Percentiles rank a stretch among this genome's conserved stretches.
phyloP scores from a whole-genome alignment of 2,329 filamentous ascomycete species.

The Orbilia quercus region DNA sequence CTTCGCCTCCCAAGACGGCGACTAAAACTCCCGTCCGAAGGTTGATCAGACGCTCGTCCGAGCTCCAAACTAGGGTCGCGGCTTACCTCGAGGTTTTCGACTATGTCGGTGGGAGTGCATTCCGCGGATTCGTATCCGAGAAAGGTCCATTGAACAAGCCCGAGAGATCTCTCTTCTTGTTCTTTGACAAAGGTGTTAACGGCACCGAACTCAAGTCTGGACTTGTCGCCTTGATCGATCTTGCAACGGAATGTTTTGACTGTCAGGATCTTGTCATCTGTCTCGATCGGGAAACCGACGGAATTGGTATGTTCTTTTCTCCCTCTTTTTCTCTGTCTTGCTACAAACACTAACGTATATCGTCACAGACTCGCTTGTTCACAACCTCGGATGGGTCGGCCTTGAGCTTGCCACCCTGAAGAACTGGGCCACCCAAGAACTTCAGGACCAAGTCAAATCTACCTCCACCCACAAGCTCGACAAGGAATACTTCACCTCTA shows the following conservation, averaged over 20 bases:
- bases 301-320: constrained; percentile 58
- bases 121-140: constrained; percentile 84
- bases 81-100: constrained; percentile 85
- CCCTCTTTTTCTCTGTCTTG: neutral
- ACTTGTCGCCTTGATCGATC: constrained; percentile 88
- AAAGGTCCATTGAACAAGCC: constrained; percentile 62
- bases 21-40: constrained; percentile 35
- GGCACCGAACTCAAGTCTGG: constrained; percentile 65
- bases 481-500: constrained; percentile 73
- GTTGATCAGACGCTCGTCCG: constrained; percentile 54
- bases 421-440: constrained; percentile 72
- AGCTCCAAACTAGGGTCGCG: constrained; percentile 64
- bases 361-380: constrained; percentile 70
- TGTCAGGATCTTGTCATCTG: constrained; percentile 83
- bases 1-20: constrained; percentile 48
- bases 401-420: constrained; percentile 85
- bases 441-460: constrained; percentile 59
- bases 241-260: constrained; percentile 79
- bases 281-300: constrained; percentile 78
- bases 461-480: constrained; percentile 49
- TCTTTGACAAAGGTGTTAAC: constrained; percentile 75
- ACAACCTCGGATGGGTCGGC: constrained; percentile 91
- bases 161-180: constrained; percentile 83
- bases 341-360: constrained; percentile 26
- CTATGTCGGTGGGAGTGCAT: constrained; percentile 83